phyloP scores from a whole-genome alignment of 169 alveolate genomes.

The Theileria equi region DNA sequence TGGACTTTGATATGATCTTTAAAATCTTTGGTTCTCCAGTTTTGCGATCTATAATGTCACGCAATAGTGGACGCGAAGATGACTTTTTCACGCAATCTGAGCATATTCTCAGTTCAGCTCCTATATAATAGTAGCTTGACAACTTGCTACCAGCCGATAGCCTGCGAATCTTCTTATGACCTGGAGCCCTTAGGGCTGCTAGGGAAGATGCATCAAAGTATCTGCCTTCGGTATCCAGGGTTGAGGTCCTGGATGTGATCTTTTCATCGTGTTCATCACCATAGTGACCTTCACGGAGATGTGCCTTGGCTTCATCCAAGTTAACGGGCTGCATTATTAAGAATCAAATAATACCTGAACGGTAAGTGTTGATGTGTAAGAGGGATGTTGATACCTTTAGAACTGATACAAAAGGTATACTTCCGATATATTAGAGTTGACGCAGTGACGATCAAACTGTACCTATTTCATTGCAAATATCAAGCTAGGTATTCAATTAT shows the following conservation, averaged over 20 bases:
- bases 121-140: constrained; percentile 61
- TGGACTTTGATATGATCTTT: constrained; percentile 69
- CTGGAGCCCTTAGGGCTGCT: constrained; percentile 32
- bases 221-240: constrained; percentile 29
- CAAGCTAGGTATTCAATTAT: no score
- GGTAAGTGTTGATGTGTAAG: no score
- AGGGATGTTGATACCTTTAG: no score
- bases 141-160: constrained; percentile 60
- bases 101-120: constrained; percentile 58
- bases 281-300: constrained; percentile 2
- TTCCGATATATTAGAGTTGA: no score
- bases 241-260: constrained; percentile 17
- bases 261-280: constrained; percentile 1
- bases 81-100: constrained; percentile 44
- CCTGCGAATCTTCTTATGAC: constrained; percentile 48
- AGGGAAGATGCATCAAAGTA: constrained; percentile 3
- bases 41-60: constrained; percentile 67
- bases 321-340: constrained; percentile 42
- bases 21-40: constrained; percentile 70
- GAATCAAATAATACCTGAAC: no score
- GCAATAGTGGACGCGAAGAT: constrained; percentile 65
- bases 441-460: no score
- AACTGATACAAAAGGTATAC: no score
- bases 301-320: constrained; percentile 31
- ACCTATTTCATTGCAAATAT: no score